phyloP scores from a whole-genome alignment of 345 rosid species.

The Populus tremula region DNA sequence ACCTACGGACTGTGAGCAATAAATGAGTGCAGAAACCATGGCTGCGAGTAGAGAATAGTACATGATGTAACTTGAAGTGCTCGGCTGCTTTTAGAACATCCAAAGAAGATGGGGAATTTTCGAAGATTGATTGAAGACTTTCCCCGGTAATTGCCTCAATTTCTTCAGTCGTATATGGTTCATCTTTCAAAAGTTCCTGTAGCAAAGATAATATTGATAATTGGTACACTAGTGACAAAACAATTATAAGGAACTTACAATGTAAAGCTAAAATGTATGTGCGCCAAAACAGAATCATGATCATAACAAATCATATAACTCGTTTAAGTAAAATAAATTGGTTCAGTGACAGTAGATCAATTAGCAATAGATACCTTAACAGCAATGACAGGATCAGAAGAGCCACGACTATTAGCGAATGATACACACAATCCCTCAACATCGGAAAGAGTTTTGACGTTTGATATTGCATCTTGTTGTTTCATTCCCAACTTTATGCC shows the following conservation, averaged over 20 bases:
- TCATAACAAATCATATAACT: not conserved
- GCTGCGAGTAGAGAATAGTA: constrained; percentile 9
- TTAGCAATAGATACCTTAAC: constrained; percentile 62
- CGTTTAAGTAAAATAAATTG: not conserved
- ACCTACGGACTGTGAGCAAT: not conserved
- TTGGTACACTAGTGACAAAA: not conserved
- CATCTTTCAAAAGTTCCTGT: constrained; percentile 74
- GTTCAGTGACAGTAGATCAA: not conserved
- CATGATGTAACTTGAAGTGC: constrained; percentile 86
- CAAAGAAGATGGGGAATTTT: constrained; percentile 60
- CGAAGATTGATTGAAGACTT: constrained; percentile 56
- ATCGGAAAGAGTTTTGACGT: constrained; percentile 86
- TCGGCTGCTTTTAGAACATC: constrained; percentile 77
- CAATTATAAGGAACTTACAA: not conserved
- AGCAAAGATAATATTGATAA: constrained; percentile 6
- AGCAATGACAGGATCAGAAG: constrained; percentile 77
- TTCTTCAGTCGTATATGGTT: constrained; percentile 73
- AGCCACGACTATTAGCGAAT: constrained; percentile 51
- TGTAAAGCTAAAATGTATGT: not conserved
- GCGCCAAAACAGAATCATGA: not conserved
- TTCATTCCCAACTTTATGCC: constrained; percentile 87
- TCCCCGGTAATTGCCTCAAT: constrained; percentile 59
- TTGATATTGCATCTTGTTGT: constrained; percentile 60
- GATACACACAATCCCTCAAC: constrained; percentile 83
- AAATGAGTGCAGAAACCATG: not conserved